These are phyloP conservation scores for Phytophthora macrochlamydospora DNA, from an alignment of 352 stramenopile genomes.

Conservation along the genomic window DNA sequence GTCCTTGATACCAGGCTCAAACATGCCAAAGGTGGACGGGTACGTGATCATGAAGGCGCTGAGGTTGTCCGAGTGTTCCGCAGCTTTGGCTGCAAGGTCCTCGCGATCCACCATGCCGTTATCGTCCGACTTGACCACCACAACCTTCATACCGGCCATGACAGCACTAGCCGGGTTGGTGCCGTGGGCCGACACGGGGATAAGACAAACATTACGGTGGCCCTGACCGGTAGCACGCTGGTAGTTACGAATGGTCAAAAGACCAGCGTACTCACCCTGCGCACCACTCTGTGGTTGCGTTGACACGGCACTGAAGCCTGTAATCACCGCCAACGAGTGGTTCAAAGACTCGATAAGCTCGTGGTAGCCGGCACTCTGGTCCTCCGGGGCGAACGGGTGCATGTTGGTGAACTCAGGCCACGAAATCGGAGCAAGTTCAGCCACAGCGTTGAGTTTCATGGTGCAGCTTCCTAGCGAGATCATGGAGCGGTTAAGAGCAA, in stretches of 20 bases:
- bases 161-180: slow-evolving; percentile 98
- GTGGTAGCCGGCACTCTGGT: slow-evolving; percentile 96
- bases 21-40: slow-evolving; percentile 99
- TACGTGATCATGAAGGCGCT: slow-evolving; percentile 99
- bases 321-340: slow-evolving; percentile 97
- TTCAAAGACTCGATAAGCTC: slow-evolving; percentile 98
- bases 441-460: slow-evolving; percentile 99
- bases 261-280: slow-evolving; percentile 97
- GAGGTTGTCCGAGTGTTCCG: slow-evolving; percentile 96
- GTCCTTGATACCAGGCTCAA: slow-evolving; percentile 98
- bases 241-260: slow-evolving; percentile 97
- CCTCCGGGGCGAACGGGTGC: slow-evolving; percentile 96
- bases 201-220: slow-evolving; percentile 98
- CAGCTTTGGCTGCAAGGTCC: slow-evolving; percentile 95
- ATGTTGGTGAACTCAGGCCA: slow-evolving; percentile 98
- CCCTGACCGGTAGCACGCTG: slow-evolving; percentile 90
- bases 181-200: slow-evolving; percentile 98
- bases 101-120: slow-evolving; percentile 96
- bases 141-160: slow-evolving; percentile 99
- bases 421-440: slow-evolving; percentile 97
- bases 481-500: slow-evolving; percentile 99
- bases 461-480: slow-evolving; percentile 99
- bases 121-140: slow-evolving; percentile 96
- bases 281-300: slow-evolving; percentile 98
- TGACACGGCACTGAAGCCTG: slow-evolving; percentile 97